Conservation (phyloP, 805 yeast species). For the Clavispora carvajalis region DNA sequence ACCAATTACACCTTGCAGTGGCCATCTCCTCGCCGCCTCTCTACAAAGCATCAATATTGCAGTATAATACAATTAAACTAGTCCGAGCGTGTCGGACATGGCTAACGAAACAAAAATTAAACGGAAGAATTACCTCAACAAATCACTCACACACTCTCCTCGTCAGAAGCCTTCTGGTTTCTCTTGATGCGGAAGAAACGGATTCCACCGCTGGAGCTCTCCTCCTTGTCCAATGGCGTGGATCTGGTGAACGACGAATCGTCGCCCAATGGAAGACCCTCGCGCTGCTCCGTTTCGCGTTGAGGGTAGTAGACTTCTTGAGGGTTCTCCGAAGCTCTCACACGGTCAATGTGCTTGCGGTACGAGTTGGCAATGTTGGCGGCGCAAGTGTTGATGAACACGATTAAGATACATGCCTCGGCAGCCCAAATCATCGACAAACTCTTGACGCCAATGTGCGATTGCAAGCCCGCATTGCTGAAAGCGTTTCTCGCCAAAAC, state of each 20-base stretch:
- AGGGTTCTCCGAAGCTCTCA: slow-evolving; percentile 20
- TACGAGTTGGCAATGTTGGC: slow-evolving; percentile 45
- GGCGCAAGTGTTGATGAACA: slow-evolving; percentile 50
- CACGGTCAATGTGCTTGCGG: slow-evolving; percentile 43
- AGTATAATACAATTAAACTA: not conserved
- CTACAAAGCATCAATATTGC: not conserved
- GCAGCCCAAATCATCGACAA: slow-evolving; percentile 72
- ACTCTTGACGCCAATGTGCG: slow-evolving; percentile 51
- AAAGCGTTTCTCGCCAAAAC: slow-evolving; percentile 76
- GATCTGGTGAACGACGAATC: slow-evolving; percentile 40
- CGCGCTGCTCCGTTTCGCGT: slow-evolving; percentile 15
- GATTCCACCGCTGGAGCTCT: slow-evolving; percentile 50
- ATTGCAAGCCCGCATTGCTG: slow-evolving; percentile 36
- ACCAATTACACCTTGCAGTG: too few relatives aligned
- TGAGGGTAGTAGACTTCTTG: slow-evolving; percentile 18
- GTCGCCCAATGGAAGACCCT: slow-evolving; percentile 29
- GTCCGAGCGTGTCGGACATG: not conserved
- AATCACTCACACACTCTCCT: slow-evolving; percentile 35
- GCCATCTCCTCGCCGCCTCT: not conserved
- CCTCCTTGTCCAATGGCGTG: slow-evolving; percentile 31
- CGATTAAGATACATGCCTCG: slow-evolving; percentile 45
- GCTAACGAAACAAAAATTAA: not conserved
- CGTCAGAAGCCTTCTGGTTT: slow-evolving; percentile 39
- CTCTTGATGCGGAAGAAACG: slow-evolving; percentile 73
- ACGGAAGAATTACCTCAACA: not conserved